Evolutionary conservation across 2,329 filamentous ascomycete species (phyloP), one percentile per base, ranked within the genome.

Genomic region (Mycosphaerelloides madeirae): DNA sequence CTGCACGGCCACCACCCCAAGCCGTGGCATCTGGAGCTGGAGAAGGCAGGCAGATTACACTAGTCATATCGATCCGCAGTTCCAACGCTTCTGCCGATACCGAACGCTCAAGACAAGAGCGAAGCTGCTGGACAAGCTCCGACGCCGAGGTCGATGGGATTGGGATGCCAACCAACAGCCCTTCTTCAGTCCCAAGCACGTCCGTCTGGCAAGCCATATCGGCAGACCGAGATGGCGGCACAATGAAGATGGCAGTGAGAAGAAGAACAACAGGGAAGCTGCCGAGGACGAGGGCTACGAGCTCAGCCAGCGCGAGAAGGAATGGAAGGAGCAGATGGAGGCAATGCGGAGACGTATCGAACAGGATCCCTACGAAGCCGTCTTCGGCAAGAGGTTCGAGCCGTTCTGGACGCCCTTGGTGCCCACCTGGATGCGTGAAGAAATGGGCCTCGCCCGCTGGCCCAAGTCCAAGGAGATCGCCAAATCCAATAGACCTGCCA

Each of bases 301-400:
- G 52, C 52, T 65, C 11, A 59, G 49, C 38, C 48, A 52, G 31
- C 46, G 50, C 14, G 54, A 61, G 55, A 60, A 60, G 48, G 49
- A 54, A 33, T 65, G 63, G 63, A 61, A 61, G 42, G 54, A 61
- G 31, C 52, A 58, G 42, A 62, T 64, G 59, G 60, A 63, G 37
- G 46, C 48, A 6, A 57, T 64, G 52, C 54, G 60, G 41, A 62
- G 62, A 38, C 55, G 56, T 14, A 50, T 72, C 28, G 59, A 67
- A 31, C 56, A 64, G 14, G 65, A 72, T 42, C 69, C 70, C 9
- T 72, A 73, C 41, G 60, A 64, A 41, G 62, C 66, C 7, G 53
- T 72, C 25, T 72, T 72, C 43, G 70, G 69, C 2, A 66, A 65
- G 62, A 19, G 60, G 3, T 61, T 62, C 44, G 58, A 62, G 46